Conservation (phyloP, 139 green algal genomes). For the Haematococcus sp. region DNA sequence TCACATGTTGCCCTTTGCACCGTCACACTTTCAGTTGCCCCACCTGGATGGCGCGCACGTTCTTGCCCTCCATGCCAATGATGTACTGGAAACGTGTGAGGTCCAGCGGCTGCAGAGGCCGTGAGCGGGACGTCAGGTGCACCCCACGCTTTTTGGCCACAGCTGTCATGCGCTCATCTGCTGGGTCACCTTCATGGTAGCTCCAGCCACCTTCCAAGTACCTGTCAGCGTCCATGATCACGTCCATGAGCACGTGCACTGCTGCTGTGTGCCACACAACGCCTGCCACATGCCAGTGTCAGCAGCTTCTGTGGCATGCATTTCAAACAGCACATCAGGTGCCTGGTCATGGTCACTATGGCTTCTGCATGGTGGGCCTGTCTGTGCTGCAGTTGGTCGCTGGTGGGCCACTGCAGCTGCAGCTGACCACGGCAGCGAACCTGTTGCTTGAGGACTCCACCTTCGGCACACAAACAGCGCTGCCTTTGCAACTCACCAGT, state of each 20-base stretch:
- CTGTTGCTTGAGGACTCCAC: too few species aligned
- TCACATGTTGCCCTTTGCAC: too few species aligned
- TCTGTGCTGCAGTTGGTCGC: too few species aligned
- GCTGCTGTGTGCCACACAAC: too few species aligned
- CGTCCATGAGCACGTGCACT: neutral
- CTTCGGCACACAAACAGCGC: neutral
- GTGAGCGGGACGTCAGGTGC: conserved; percentile 77
- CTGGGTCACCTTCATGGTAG: conserved; percentile 84
- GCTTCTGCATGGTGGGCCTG: too few species aligned
- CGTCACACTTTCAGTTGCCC: conserved; percentile 5
- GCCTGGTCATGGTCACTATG: too few species aligned
- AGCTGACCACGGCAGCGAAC: too few species aligned
- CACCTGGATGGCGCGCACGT: conserved; percentile 60
- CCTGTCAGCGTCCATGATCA: conserved; percentile 26
- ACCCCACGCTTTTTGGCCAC: conserved; percentile 68
- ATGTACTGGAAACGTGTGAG: conserved; percentile 84
- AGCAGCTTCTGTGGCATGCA: too few species aligned
- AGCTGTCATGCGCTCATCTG: conserved; percentile 83
- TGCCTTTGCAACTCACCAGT: conserved; percentile 16
- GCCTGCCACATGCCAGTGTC: too few species aligned
- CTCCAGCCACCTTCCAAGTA: conserved; percentile 66
- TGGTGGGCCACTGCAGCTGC: too few species aligned
- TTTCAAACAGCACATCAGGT: too few species aligned
- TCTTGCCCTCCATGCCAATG: conserved; percentile 87
- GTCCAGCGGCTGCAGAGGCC: conserved; percentile 82